Base-by-base conservation (phyloP, 305 asterid genomes). In the Petunia hybrid region DNA sequence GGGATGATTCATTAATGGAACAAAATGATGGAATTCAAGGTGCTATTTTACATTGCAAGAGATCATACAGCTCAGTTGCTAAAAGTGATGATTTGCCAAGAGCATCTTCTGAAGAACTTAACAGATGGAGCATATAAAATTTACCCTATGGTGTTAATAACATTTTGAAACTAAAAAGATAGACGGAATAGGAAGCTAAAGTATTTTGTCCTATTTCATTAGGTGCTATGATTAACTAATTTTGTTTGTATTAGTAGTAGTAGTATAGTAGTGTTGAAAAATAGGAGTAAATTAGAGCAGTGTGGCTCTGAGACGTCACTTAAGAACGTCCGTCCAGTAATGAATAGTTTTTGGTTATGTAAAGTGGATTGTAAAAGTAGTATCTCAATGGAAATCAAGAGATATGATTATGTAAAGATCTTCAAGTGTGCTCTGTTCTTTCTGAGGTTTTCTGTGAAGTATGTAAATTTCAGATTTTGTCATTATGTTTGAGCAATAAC, bases 11-110 rank as follows among this genome's bases (percentile, higher is more conserved):
- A 10, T 86, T 92, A 70, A 79, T 93, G 77, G 91, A 92, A 46
- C 96, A 92, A 53, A 82, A 87, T 45, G 94, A 93, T 8, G 97
- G 97, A 55, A 93, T 95, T 66, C 97, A 90, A 84, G 83, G 95
- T 51, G 98, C 98, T 45, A 94, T 94, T 83, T 96, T 94, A 8
- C 91, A 93, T 75, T 94, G 98, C 90, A 94, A 94, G 85, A 87
- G 84, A 59, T 93, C 97, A 42, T 94, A 85, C 88, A 92, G 85
- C 78, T 87, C 97, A 46, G 83, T 91, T 2, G 71, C 89, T 1
- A 76, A 83, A 88, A 83, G 75, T 31, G 89, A 87, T 56, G 82
- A 53, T 68, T 77, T 78, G 6, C 71, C 82, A 12, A 84, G 87
- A 53, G 80, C 61, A 56, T 85, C 89, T 35, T 80, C 83, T 1